Evolutionary conservation across 1,284 basidiomycete genomes (phyloP), one percentile per base, ranked within the genome.

Genomic region (Puccinia coronata): DNA sequence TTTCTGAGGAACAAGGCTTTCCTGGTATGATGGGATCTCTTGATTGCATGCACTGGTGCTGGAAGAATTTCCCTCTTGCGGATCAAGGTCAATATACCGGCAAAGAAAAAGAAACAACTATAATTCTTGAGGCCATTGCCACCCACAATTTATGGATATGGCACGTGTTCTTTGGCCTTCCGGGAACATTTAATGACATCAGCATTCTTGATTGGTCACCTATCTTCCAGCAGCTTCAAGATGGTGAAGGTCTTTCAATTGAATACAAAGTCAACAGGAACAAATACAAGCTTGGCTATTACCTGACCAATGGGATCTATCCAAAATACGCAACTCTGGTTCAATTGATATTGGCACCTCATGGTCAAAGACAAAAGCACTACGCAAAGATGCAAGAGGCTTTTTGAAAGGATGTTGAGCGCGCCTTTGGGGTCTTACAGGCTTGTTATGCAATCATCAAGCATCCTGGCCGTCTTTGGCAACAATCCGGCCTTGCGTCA

Each of bases 71-170:
- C 28, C 73, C 73, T 28, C 9, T 41, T 39, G 73, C 73, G 5
- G 41, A 36, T 53, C 12, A 36, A 11, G 73, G 55, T 34, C 3
- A 43, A 23, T 76, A 63, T 65, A 49, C 4, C 18, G 57, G 57
- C n/a, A 75, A 75, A 63, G 73, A 75, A 31, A 49, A 69, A 28
- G 59, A 61, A 41, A 6, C 65, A 18, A 69, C 65, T 16, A 14
- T 69, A n/a, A n/a, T n/a, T n/a, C n/a, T n/a, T n/a, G n/a, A n/a
- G n/a, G n/a, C n/a, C n/a, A n/a, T n/a, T n/a, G n/a, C n/a, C n/a
- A n/a, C n/a, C n/a, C n/a, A n/a, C n/a, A n/a, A n/a, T n/a, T n/a
- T n/a, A n/a, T n/a, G n/a, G n/a, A n/a, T n/a, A n/a, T n/a, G n/a
- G n/a, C n/a, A n/a, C n/a, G n/a, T n/a, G n/a, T n/a, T n/a, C n/a